Conservation (phyloP, 2,329 filamentous ascomycete genomes). For the Arthrocladium fulminans region DNA sequence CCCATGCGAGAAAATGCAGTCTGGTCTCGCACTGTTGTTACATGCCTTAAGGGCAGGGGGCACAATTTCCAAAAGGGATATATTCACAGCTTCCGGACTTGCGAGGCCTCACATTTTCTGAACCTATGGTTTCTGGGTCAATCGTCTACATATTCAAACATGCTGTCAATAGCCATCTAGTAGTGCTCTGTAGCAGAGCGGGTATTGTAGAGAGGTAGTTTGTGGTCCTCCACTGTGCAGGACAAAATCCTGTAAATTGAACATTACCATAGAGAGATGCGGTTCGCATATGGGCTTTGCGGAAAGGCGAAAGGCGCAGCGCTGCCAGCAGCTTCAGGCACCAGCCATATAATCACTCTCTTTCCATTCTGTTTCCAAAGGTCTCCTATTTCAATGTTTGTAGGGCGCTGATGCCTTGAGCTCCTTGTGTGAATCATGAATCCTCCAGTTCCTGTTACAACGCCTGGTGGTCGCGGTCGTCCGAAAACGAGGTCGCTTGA, state of each 20-base stretch:
- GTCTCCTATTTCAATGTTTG: not conserved
- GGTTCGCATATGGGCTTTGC: not conserved
- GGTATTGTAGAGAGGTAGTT: not conserved
- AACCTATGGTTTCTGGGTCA: too few species aligned
- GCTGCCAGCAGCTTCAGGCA: not conserved
- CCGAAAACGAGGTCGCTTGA: not conserved
- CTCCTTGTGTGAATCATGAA: not conserved
- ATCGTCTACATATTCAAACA: too few species aligned
- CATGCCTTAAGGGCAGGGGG: too few species aligned
- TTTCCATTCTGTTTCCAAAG: not conserved
- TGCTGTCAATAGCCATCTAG: too few species aligned
- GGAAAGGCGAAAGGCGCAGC: slow-evolving; percentile 1
- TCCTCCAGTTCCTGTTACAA: not conserved
- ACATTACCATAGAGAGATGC: not conserved
- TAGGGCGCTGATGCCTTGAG: not conserved
- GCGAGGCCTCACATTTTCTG: too few species aligned
- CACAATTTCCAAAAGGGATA: too few species aligned
- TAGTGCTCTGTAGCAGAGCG: not conserved
- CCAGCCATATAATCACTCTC: not conserved
- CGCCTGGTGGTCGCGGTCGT: not conserved
- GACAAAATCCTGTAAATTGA: not conserved
- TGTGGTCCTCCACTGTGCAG: too few species aligned
- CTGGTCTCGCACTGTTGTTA: too few species aligned
- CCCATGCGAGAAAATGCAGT: too few species aligned
- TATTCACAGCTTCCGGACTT: too few species aligned